Evolutionary conservation across 805 yeast species (phyloP), one percentile per base, ranked within the genome.

Genomic region (Wickerhamiella kurtzmanii): DNA sequence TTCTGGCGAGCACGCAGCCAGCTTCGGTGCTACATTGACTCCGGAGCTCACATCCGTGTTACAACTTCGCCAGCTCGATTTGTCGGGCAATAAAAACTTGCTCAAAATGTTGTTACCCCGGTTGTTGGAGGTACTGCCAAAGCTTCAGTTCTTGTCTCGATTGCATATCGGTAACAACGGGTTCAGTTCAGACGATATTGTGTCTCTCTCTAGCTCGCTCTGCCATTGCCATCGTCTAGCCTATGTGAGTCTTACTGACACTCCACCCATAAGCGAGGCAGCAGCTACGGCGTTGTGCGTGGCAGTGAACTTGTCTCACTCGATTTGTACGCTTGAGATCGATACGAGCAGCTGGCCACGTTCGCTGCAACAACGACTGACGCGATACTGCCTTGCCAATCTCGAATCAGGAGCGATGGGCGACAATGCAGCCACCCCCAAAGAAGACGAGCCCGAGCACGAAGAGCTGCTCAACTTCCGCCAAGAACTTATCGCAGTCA

Each of bases 381-480:
- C 94, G 1, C 71, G 83, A 40, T 79, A 82, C 55, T 75, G 92
- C 43, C 79, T 88, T 80, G 74, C 81, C 56, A 88, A 88, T 61
- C 80, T 87, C 19, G 54, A 53, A 37, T 25, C 39, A 80, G 86
- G 53, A 17, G 49, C 47, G 11, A 37, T 40, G 3, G 41, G 41
- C 2, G 16, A 22, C 16, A 35, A 20, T 20, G 35, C 43, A 4
- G 19, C 32, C 1, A 36, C 36, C 11, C 20, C 19, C 19, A 11
- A 44, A 20, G 42, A 35, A 11, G 50, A 37, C 16, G 43, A 39
- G 25, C 52, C 44, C 37, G 53, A 50, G 37, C 36, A 51, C 19
- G 43, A 39, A 1, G 59, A 54, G 38, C 48, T 53, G 37, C 16
- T 36, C 17, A 40, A 44, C 32, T 54, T 53, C 47, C 46, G 47